Base-by-base conservation (phyloP, 1,139 yeast genomes). In the Pichia sp. region DNA sequence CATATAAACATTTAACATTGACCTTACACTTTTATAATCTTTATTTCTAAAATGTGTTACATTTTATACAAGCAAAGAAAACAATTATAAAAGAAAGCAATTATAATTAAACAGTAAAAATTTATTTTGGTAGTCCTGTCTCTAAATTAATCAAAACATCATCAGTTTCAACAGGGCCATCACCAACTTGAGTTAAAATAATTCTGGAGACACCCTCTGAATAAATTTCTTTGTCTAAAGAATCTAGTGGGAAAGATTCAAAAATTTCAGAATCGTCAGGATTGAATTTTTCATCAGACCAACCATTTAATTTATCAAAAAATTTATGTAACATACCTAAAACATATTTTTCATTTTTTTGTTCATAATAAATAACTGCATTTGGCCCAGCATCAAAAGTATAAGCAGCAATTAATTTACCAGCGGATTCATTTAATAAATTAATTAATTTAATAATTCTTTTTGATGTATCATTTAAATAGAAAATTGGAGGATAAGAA, bases 381-480 rank as follows among this genome's bases (percentile, higher is more conserved):
- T 92, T 92, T 63, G 99, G 98, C 60, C 99, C 99, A 34, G 99
- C 99, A 65, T 92, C 99, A 61, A 85, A 92, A 3, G 99, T 94
- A 66, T 92, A 92, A 32, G 97, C 97, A 25, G 96, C 97, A 45
- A 89, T 73, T 20, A 74, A 74, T 56, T 74, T 71, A 42, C 85
- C 85, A 53, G 75, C 81, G 2, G 60, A 39, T 53, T 73, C 81
- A 62, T 92, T 92, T 63, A 92, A 78, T 47, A 73, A 70, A 64
- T 92, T 95, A 32, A 90, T 77, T 47, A 89, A 71, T 57, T 85
- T 86, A 56, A 94, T 86, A 60, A 90, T 80, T 51, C 82, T 82
- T 58, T 85, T 86, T 16, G 97, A 89, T n/a, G 95, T 86, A 63
- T 94, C 98, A 63, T 89, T 92, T 69, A 92, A 71, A 69, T 92